phyloP scores from a whole-genome alignment of 306 rosid species.

The Rosa multiflora region DNA sequence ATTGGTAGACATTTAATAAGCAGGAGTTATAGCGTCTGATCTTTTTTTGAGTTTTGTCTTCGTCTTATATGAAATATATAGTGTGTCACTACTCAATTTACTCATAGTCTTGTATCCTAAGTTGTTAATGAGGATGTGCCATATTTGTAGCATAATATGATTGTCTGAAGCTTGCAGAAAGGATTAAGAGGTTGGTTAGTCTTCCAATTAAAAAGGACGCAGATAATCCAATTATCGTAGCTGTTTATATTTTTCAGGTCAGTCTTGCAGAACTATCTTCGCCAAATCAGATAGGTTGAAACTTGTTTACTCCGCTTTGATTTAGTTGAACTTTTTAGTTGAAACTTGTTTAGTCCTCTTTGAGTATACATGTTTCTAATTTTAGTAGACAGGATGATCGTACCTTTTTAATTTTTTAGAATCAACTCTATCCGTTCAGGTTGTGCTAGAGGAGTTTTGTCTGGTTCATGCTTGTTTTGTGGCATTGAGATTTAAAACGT shows the following conservation, averaged over 20 bases:
- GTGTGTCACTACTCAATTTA: neutral
- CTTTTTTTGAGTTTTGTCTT: neutral
- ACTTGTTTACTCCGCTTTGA: neutral
- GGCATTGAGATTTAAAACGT: too few species aligned
- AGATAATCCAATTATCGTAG: neutral
- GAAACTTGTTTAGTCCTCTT: too few species aligned
- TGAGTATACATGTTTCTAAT: too few species aligned
- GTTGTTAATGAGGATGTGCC: neutral
- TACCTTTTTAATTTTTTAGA: too few species aligned
- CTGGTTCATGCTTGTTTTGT: too few species aligned
- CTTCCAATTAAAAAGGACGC: too few species aligned
- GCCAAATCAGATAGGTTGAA: neutral
- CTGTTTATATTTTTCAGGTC: too few species aligned
- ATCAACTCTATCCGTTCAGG: too few species aligned
- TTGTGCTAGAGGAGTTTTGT: too few species aligned
- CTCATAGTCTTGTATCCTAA: neutral
- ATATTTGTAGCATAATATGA: neutral
- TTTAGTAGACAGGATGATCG: too few species aligned
- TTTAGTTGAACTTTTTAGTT: neutral
- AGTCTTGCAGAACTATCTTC: neutral
- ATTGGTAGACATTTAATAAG: slow-evolving; percentile 35
- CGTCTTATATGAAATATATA: neutral
- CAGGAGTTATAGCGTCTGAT: neutral
- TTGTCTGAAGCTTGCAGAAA: neutral
- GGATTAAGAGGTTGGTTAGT: neutral